These are phyloP conservation scores for Chytridium lagenaria DNA, from an alignment of 371 early-diverging fungal species.

Conservation along the genomic window DNA sequence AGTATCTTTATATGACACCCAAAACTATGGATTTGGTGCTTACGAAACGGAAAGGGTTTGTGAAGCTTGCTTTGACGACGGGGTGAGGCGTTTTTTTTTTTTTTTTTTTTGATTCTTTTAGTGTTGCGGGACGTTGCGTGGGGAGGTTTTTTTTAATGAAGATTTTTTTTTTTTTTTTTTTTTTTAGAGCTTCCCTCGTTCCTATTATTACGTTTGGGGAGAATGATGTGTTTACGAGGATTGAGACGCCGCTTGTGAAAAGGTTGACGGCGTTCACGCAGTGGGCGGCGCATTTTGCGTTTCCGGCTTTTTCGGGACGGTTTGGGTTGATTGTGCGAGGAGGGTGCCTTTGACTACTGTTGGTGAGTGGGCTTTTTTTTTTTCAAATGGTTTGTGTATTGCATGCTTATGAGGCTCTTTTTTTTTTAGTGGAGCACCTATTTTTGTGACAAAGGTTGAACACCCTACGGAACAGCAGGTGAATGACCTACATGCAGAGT, in stretches of 20 bases:
- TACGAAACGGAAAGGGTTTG: slow-evolving; percentile 56
- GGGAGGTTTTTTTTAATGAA: background rate
- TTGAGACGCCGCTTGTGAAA: slow-evolving; percentile 35
- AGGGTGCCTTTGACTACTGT: slow-evolving; percentile 46
- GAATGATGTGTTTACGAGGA: slow-evolving; percentile 55
- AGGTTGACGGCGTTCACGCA: slow-evolving; percentile 34
- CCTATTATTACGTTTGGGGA: slow-evolving; percentile 59
- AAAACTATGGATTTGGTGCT: slow-evolving; percentile 53
- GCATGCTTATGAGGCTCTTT: background rate
- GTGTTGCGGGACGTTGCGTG: too few species aligned
- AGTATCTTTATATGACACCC: slow-evolving; percentile 37
- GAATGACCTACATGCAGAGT: slow-evolving; percentile 44
- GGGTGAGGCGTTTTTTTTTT: slow-evolving; percentile 32
- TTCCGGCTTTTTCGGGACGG: slow-evolving; percentile 48
- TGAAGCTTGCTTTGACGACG: slow-evolving; percentile 52
- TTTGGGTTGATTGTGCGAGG: slow-evolving; percentile 47
- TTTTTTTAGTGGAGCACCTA: slow-evolving; percentile 50
- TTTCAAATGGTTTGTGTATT: background rate
- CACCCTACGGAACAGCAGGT: slow-evolving; percentile 52
- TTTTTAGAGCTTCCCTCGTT: slow-evolving; percentile 47
- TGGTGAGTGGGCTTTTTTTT: slow-evolving; percentile 31
- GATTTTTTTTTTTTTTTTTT: background rate
- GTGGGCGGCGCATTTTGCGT: slow-evolving; percentile 37
- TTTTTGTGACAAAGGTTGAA: slow-evolving; percentile 40
- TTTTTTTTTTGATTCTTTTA: background rate